Conservation (phyloP, 2,329 filamentous ascomycete species). For the Simplicillium sp. region DNA sequence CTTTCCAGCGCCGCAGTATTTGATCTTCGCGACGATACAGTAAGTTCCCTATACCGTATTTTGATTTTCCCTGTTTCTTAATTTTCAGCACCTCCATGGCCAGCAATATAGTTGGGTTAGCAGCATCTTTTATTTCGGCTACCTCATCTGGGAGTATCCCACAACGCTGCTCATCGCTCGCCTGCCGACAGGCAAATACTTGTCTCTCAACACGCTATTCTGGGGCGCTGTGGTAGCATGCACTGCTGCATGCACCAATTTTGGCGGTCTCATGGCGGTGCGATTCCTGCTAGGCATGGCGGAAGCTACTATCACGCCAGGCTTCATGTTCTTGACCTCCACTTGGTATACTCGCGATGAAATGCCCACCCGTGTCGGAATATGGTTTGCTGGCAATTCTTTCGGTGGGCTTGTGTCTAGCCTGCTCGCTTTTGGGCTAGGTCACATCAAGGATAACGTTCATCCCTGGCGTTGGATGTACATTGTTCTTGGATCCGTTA, state of each 20-base stretch:
- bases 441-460: slow-evolving; percentile 37
- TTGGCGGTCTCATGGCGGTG: slow-evolving; percentile 36
- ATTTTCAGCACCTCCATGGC: slow-evolving; percentile 19
- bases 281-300: slow-evolving; percentile 45
- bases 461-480: slow-evolving; percentile 50
- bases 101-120: slow-evolving; percentile 57
- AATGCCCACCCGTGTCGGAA: slow-evolving; percentile 41
- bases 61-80: background rate
- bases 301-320: slow-evolving; percentile 44
- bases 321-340: slow-evolving; percentile 45
- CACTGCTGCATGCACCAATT: slow-evolving; percentile 36
- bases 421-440: slow-evolving; percentile 44
- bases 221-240: slow-evolving; percentile 38
- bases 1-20: slow-evolving; percentile 47
- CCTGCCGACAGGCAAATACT: slow-evolving; percentile 36
- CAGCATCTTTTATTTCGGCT: slow-evolving; percentile 30
- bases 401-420: slow-evolving; percentile 37
- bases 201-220: slow-evolving; percentile 35
- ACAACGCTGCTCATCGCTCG: slow-evolving; percentile 37
- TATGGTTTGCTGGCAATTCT: slow-evolving; percentile 46
- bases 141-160: slow-evolving; percentile 40
- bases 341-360: slow-evolving; percentile 49
- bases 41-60: too few relatives aligned
- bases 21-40: slow-evolving; percentile 38
- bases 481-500: slow-evolving; percentile 40